phyloP scores from a whole-genome alignment of 2,329 filamentous ascomycete genomes.

The Erysiphe pulchra region DNA sequence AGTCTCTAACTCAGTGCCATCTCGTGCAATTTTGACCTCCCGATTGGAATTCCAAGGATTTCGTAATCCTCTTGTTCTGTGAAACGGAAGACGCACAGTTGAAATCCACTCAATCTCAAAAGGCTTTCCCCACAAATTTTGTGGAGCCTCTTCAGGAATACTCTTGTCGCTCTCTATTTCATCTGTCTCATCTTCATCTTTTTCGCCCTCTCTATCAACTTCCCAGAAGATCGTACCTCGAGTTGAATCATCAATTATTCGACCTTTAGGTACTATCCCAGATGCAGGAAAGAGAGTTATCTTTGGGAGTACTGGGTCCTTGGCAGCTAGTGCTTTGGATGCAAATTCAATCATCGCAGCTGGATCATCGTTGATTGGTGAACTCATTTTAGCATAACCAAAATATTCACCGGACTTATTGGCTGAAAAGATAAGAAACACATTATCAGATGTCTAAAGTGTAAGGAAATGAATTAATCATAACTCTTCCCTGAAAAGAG shows the following conservation, averaged over 20 bases:
- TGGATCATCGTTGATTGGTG: conserved; percentile 56
- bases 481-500: conserved; percentile 23
- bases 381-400: conserved; percentile 78
- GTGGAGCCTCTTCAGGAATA: conserved; percentile 14
- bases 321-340: conserved; percentile 31
- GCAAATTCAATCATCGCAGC: conserved; percentile 43
- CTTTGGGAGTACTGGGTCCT: conserved; percentile 42
- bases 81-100: conserved; percentile 62
- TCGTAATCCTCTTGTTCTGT: conserved; percentile 59
- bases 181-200: conserved; percentile 19
- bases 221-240: conserved; percentile 98
- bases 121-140: conserved; percentile 56
- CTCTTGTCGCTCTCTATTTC: conserved; percentile 15
- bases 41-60: conserved; percentile 92
- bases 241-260: conserved; percentile 77
- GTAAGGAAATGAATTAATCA: conserved; percentile 2
- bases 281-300: conserved; percentile 60
- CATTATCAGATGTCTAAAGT: conserved; percentile 45
- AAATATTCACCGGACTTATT: conserved; percentile 97
- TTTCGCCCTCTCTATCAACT: conserved; percentile 31
- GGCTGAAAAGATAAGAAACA: conserved; percentile 83
- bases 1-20: conserved; percentile 82
- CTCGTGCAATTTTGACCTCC: conserved; percentile 85
- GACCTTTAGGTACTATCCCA: conserved; percentile 51
- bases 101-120: conserved; percentile 84